Conservation (phyloP, 257 asterid genomes). For the Mitragyna speciosa region DNA sequence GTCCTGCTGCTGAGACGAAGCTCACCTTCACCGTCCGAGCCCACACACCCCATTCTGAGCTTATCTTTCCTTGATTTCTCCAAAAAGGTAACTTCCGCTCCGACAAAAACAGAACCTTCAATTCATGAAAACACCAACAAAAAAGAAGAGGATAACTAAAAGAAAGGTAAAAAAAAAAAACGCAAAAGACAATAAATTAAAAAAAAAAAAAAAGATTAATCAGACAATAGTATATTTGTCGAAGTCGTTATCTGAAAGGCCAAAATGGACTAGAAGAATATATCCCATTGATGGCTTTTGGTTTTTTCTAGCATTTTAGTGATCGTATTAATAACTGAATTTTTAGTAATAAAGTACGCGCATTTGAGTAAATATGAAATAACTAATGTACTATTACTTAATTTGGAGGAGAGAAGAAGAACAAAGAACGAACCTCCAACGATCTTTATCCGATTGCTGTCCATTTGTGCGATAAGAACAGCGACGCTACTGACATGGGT, state of each 20-base stretch:
- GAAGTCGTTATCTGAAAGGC: slow-evolving; percentile 30
- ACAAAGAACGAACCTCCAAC: neutral
- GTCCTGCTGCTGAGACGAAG: slow-evolving; percentile 32
- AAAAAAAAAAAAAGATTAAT: slow-evolving; percentile 20
- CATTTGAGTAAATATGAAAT: slow-evolving; percentile 24
- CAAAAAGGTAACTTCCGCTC: neutral
- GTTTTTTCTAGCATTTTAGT: slow-evolving; percentile 19
- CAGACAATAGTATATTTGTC: slow-evolving; percentile 36
- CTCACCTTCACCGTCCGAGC: slow-evolving; percentile 49
- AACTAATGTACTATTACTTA: neutral
- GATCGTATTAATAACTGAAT: slow-evolving; percentile 20
- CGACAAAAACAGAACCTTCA: slow-evolving; percentile 15
- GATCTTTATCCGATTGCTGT: slow-evolving; percentile 22
- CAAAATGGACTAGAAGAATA: slow-evolving; percentile 27
- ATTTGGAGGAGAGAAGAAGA: neutral
- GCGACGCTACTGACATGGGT: slow-evolving; percentile 26
- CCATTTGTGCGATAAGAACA: slow-evolving; percentile 28
- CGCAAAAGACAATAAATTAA: slow-evolving; percentile 26
- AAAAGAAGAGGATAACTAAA: neutral
- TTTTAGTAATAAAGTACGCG: slow-evolving; percentile 26
- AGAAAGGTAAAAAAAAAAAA: neutral
- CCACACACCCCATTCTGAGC: slow-evolving; percentile 52
- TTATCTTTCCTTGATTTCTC: neutral
- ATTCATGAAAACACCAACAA: neutral
- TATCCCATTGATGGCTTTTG: slow-evolving; percentile 36